Evolutionary conservation across 202 grass and related monocot species (phyloP).

Genomic region (Sporobolus alterniflorus): DNA sequence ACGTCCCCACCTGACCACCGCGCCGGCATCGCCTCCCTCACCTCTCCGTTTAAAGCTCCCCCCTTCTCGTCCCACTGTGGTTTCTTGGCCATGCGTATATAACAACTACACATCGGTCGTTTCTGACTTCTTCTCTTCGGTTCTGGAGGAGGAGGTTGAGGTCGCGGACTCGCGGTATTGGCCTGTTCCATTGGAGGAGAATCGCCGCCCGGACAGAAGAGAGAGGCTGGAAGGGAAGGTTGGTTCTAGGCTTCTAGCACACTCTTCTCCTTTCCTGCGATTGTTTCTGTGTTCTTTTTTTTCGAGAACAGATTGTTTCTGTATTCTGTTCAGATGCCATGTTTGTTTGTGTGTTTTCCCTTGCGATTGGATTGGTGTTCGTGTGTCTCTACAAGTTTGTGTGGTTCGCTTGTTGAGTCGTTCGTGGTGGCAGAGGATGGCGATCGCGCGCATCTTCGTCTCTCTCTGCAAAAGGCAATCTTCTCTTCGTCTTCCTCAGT

Average conservation of each 20-base stretch:
- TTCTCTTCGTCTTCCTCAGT: background rate
- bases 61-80: background rate
- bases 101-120: slow-evolving; percentile 14
- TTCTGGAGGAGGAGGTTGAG: background rate
- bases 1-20: slow-evolving; percentile 31
- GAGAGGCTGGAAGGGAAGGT: slow-evolving; percentile 19
- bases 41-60: background rate
- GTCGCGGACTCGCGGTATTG: background rate
- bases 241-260: background rate
- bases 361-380: background rate
- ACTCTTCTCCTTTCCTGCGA: background rate
- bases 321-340: background rate
- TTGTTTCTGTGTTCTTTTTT: too few species aligned
- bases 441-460: background rate
- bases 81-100: slow-evolving; percentile 51
- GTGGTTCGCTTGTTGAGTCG: background rate
- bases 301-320: too few species aligned
- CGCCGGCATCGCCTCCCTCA: slow-evolving; percentile 12
- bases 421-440: background rate
- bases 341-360: background rate
- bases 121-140: slow-evolving; percentile 1
- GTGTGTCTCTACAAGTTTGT: background rate
- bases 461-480: background rate
- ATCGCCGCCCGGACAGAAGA: background rate
- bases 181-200: slow-evolving; percentile 34